Conservation (phyloP, 2,329 filamentous ascomycete species). For the Elsinoe fawcettii region DNA sequence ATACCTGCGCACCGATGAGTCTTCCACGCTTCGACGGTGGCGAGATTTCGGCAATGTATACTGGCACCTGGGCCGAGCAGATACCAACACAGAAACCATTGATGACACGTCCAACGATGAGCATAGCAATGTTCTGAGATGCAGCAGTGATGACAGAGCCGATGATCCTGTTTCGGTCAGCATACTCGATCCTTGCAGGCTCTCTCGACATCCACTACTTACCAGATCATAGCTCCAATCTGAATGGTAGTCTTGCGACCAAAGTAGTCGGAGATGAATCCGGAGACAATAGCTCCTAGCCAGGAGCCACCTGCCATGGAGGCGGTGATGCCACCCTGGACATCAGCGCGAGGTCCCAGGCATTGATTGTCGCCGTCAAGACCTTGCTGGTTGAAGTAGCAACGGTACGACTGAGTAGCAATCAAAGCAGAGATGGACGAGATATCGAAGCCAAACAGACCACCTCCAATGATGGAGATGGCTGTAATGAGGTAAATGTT, state of each 20-base stretch:
- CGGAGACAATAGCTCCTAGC: conserved; percentile 54
- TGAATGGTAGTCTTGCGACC: conserved; percentile 49
- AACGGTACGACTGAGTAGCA: conserved; percentile 60
- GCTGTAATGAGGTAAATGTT: conserved; percentile 53
- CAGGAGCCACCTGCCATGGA: conserved; percentile 66
- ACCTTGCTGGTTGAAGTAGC: conserved; percentile 58
- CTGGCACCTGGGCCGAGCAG: conserved; percentile 59
- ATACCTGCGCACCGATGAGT: conserved; percentile 53
- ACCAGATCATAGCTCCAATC: conserved; percentile 35
- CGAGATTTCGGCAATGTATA: conserved; percentile 61
- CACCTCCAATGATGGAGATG: conserved; percentile 47
- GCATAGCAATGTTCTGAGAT: conserved; percentile 60
- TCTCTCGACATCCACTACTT: not conserved
- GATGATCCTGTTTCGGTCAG: conserved; percentile 40
- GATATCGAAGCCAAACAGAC: conserved; percentile 72
- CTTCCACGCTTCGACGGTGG: conserved; percentile 52
- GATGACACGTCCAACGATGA: conserved; percentile 62
- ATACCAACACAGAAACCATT: conserved; percentile 69
- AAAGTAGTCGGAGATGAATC: conserved; percentile 50
- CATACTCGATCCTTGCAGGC: not conserved
- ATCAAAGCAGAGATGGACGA: conserved; percentile 60
- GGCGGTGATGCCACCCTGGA: conserved; percentile 62
- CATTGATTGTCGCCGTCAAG: conserved; percentile 35
- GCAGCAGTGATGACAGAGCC: conserved; percentile 57
- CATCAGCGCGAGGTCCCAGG: conserved; percentile 45